Evolutionary conservation across 2,329 filamentous ascomycete genomes (phyloP).

Genomic region (Cytospora chrysosperma): DNA sequence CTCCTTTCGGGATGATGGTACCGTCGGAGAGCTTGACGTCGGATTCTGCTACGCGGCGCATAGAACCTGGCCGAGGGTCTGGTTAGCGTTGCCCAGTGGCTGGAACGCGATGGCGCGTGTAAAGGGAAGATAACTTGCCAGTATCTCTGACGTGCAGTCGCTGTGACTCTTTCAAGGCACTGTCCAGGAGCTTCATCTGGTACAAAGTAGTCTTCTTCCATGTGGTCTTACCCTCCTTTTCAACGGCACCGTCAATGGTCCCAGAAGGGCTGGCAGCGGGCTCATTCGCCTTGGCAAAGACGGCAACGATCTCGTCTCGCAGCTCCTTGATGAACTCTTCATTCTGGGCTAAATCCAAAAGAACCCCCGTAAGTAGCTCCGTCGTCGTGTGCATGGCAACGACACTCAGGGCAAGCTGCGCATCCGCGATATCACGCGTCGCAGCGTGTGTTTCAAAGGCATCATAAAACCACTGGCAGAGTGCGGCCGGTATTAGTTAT

Average conservation of each 20-base stretch:
- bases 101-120: background rate
- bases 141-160: conserved; percentile 27
- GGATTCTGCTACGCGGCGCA: conserved; percentile 24
- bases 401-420: conserved; percentile 38
- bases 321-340: conserved; percentile 41
- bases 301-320: conserved; percentile 40
- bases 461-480: conserved; percentile 43
- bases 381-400: conserved; percentile 45
- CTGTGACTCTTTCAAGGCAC: conserved; percentile 41
- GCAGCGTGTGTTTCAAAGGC: conserved; percentile 31
- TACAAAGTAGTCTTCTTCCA: conserved; percentile 38
- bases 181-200: conserved; percentile 42
- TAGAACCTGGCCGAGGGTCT: conserved; percentile 12
- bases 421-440: conserved; percentile 34
- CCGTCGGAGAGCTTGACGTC: conserved; percentile 28
- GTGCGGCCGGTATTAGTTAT: background rate
- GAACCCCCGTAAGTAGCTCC: conserved; percentile 35
- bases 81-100: background rate
- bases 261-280: conserved; percentile 18
- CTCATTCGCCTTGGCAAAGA: conserved; percentile 32
- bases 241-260: background rate
- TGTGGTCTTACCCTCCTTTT: conserved; percentile 19
- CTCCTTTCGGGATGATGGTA: conserved; percentile 28
- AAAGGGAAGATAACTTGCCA: background rate
- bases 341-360: conserved; percentile 41